Base-by-base conservation (phyloP, 192 early-diverging fungal species). In the Backusella morwellensis region DNA sequence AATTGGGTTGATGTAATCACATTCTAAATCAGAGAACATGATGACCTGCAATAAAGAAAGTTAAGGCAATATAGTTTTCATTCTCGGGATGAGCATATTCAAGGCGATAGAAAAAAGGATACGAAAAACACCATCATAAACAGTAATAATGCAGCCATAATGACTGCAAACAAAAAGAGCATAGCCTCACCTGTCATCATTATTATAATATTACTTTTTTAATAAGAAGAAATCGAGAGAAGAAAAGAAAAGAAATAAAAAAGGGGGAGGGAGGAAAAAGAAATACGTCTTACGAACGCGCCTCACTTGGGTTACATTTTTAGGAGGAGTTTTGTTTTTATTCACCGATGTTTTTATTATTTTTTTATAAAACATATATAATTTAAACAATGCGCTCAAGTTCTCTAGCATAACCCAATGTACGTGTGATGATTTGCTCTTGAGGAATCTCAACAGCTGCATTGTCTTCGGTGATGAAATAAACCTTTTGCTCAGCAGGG, bases 1-100 rank as follows among this genome's bases (percentile, higher is more conserved):
- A 78, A 99, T 99, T 14, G 98, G 98, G 84, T 99, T 99, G 87
- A 99, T 97, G 87, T 99, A 99, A 80, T 99, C 98, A 86, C 94
- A 96, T 88, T 99, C 94, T 73, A 97, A 77, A 74, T 87, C 86
- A 42, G 86, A 87, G 77, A 85, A 87, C 86, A 87, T 87, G 73
- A 87, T 87, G 21, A 85, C 81, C 85, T 72, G 41, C 4, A 50
- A 70, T 6, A 34, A 40, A 23, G n/a, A 68, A 23, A 32, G 36
- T 41, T 19, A 74, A 40, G 75, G 59, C 34, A 68, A 70, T 73
- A 34, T 68, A 54, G n/a, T 74, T 47, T 9, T 54, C 35, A 19
- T 54, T 42, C 17, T 56, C 19, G 47, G 47, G 23, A 67, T 67
- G 34, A 34, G 32, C 11, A 21, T 66, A n/a, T 66, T 23, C 4